Conservation (phyloP, 768 basidiomycete species). For the Leccinum boreale region DNA sequence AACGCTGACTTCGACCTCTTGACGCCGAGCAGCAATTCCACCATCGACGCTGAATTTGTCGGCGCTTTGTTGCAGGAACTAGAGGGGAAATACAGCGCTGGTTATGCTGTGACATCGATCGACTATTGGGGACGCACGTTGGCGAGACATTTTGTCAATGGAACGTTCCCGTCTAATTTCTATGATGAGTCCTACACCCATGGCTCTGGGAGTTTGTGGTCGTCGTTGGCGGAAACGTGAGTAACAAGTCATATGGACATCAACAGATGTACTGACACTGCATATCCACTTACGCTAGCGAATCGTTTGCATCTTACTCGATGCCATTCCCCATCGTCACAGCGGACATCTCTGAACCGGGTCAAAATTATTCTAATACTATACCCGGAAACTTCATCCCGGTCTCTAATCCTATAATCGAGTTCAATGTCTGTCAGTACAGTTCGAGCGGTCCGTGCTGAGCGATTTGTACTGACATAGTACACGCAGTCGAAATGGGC, state of each 20-base stretch:
- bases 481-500: slow-evolving; percentile 37
- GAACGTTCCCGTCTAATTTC: slow-evolving; percentile 33
- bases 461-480: background rate
- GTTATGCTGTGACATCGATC: slow-evolving; percentile 28
- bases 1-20: slow-evolving; percentile 21
- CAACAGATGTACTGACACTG: no score
- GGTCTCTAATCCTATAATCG: slow-evolving; percentile 31
- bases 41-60: slow-evolving; percentile 16
- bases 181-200: slow-evolving; percentile 29
- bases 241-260: slow-evolving; percentile 11
- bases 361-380: slow-evolving; percentile 23
- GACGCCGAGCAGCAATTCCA: slow-evolving; percentile 17
- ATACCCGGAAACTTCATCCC: slow-evolving; percentile 26
- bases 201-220: slow-evolving; percentile 35
- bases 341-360: slow-evolving; percentile 23
- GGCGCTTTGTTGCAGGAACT: slow-evolving; percentile 24
- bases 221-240: slow-evolving; percentile 32
- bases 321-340: slow-evolving; percentile 43
- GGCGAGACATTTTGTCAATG: slow-evolving; percentile 38
- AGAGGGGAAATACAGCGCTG: slow-evolving; percentile 28
- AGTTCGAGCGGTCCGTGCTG: background rate
- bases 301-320: slow-evolving; percentile 30
- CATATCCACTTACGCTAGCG: no score
- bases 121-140: slow-evolving; percentile 29
- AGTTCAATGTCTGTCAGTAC: slow-evolving; percentile 35